Percentiles rank a stretch among this genome's conserved stretches.
Evolutionary conservation across 208 protist genomes (phyloP).

Genomic region (Acanthamoeba triangularis): DNA sequence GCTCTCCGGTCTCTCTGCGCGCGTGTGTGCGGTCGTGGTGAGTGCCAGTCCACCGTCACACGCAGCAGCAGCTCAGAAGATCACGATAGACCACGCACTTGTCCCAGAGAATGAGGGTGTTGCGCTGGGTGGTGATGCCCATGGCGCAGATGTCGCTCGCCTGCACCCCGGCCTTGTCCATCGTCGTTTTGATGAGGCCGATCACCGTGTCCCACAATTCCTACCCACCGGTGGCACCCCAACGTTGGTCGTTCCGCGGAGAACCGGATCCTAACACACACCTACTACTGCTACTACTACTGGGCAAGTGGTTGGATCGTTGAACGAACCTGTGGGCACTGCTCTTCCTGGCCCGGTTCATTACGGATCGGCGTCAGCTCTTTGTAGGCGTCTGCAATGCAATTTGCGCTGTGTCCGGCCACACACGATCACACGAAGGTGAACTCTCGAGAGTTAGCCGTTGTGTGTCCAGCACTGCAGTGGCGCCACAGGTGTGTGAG

Average conservation of each 20-base stretch:
- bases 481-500: not conserved
- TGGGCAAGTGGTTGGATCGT: too few relatives aligned
- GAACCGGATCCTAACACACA: too few relatives aligned
- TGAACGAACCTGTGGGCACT: constrained; percentile 17
- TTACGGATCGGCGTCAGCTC: not conserved
- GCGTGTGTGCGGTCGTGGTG: not conserved
- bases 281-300: too few relatives aligned
- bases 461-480: not conserved
- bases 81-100: not conserved
- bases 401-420: not conserved
- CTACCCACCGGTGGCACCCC: not conserved
- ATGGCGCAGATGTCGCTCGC: constrained; percentile 53
- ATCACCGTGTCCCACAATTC: constrained; percentile 40
- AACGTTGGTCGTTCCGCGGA: not conserved
- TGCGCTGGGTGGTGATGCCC: constrained; percentile 34
- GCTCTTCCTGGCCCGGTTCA: constrained; percentile 9
- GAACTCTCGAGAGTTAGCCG: not conserved
- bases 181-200: constrained; percentile 4
- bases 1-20: constrained; percentile 28
- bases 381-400: constrained; percentile 7
- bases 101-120: constrained; percentile 32
- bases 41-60: not conserved
- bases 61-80: not conserved
- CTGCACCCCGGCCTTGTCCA: not conserved
- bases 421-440: not conserved